Evolutionary conservation across 2,329 filamentous ascomycete species (phyloP).

Genomic region (Arthrobotrys entomopaga): DNA sequence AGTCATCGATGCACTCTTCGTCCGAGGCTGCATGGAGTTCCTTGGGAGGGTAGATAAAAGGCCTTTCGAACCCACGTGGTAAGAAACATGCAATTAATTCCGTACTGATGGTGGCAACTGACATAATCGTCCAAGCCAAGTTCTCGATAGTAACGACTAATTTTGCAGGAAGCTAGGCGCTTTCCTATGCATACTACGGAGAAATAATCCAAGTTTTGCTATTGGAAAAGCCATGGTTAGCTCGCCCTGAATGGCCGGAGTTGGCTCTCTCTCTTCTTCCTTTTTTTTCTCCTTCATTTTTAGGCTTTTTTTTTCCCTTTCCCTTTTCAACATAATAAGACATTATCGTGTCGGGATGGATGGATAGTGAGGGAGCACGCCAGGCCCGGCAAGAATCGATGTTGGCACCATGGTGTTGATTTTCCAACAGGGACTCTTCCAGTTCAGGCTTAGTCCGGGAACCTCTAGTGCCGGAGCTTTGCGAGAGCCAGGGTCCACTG

Average conservation of each 20-base stretch:
- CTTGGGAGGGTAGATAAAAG: background rate
- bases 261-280: background rate
- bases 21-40: conserved; percentile 6
- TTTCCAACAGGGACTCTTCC: conserved; percentile 31
- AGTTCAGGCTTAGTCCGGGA: conserved; percentile 16
- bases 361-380: conserved; percentile 2
- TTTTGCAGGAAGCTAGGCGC: too few relatives aligned
- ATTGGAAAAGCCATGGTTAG: background rate
- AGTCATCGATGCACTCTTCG: conserved; percentile 17
- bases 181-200: conserved; percentile 20
- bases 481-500: conserved; percentile 25
- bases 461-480: conserved; percentile 50
- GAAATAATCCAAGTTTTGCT: conserved; percentile 44
- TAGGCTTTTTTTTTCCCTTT: conserved; percentile 9
- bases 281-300: background rate
- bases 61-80: conserved; percentile 40
- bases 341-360: conserved; percentile 15
- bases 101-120: conserved; percentile 48
- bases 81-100: conserved; percentile 10
- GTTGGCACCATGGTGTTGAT: conserved; percentile 47
- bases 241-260: background rate
- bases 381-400: conserved; percentile 22
- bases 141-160: too few relatives aligned
- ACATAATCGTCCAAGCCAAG: conserved; percentile 29
- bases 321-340: conserved; percentile 51